These are phyloP conservation scores for Nicotiana noctiflora DNA, from an alignment of 257 asterid species.

Conservation along the genomic window DNA sequence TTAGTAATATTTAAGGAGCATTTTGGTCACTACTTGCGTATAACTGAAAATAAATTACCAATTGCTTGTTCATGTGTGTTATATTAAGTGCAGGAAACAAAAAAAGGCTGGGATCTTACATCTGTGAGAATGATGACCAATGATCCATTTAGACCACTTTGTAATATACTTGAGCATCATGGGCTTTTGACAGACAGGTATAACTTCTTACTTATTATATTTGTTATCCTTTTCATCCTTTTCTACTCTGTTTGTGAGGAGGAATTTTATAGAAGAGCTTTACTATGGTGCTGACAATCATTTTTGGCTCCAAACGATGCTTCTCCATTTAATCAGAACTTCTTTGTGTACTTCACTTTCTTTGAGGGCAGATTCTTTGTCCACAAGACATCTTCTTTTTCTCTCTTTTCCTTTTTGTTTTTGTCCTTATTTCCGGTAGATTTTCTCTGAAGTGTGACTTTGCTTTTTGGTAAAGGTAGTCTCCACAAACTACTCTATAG, in stretches of 20 bases:
- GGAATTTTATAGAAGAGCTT: background rate
- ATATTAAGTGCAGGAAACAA: constrained; percentile 31
- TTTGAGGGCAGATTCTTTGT: background rate
- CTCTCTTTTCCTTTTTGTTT: background rate
- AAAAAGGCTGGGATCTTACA: constrained; percentile 20
- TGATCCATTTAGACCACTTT: constrained; percentile 73
- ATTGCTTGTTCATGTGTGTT: background rate
- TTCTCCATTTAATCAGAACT: background rate
- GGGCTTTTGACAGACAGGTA: constrained; percentile 74
- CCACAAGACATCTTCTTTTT: background rate
- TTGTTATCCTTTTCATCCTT: background rate
- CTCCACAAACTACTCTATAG: background rate
- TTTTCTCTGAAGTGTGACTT: background rate
- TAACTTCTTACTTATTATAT: background rate
- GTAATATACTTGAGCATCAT: constrained; percentile 39
- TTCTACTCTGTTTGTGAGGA: background rate
- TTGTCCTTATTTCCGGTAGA: background rate
- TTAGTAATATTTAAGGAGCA: background rate
- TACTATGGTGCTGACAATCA: background rate
- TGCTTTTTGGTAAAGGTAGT: background rate
- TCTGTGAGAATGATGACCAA: constrained; percentile 23
- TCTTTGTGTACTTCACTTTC: background rate
- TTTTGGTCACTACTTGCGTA: constrained; percentile 7
- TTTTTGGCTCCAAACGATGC: background rate
- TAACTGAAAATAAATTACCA: background rate